Evolutionary conservation across 352 stramenopile species (phyloP), one percentile per base, ranked within the genome.

Genomic region (Peronosclerospora sorghi): DNA sequence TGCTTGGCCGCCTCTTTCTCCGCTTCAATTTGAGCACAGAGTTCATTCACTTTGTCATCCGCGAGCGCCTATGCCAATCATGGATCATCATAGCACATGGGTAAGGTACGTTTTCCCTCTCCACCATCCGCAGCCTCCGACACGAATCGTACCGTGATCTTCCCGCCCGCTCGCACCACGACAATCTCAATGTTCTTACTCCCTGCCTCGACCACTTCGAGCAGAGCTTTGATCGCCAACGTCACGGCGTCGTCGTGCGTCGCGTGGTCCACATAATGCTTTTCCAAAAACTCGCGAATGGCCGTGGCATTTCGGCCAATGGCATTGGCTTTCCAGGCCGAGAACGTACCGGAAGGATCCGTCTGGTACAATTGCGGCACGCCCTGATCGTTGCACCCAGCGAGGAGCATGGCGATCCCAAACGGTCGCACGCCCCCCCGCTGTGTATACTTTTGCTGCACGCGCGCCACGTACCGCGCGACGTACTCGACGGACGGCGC

Each of bases 171-270:
- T 61, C 74, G 63, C 24, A 98, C 79, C 27, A 98, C 81, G 37
- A 91, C 95, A 45, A 99, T 89, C 74, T 99, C 95, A 82, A 99
- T 99, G 67, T 98, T 98, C 70, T 98, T 98, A 44, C 92, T 95
- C 50, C 95, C 95, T 36, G 91, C 96, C 53, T 99, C 95, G 27
- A 98, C 96, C 35, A 99, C 91, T 68, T 99, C 96, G 21, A 99
- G 73, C 56, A 99, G 80, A 30, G 94, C 87, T 62, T 97, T 96
- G 37, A 98, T 83, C 7, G 92, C 86, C 24, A 98, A 74, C 45
- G 85, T 83, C 13, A 98, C 75, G 7, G 88, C 81, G 23, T 90
- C 86, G 10, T 95, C 76, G 49, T 98, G 89, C 27, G 70, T 78
- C 51, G 98, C 74, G 40, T 91, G 82, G 32, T 95, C 86, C 13